Conservation (phyloP, 495 filamentous ascomycete genomes). For the Aspergillus sclerotiicarbonarius region DNA sequence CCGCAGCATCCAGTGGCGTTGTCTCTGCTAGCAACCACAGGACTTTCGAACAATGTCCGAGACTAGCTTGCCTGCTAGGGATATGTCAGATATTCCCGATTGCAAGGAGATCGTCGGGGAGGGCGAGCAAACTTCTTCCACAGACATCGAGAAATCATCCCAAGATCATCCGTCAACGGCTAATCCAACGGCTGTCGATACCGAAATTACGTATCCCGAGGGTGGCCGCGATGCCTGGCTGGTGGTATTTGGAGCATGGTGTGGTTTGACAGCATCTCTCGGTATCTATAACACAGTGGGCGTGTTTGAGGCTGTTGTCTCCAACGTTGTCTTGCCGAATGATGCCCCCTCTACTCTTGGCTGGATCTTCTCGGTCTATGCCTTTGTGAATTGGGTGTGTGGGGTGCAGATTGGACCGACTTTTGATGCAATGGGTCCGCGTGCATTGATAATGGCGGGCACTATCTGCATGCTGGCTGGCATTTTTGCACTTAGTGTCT, state of each 20-base stretch:
- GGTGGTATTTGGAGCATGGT: conserved; percentile 58
- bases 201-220: conserved; percentile 50
- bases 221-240: conserved; percentile 62
- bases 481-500: conserved; percentile 45
- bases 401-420: conserved; percentile 36
- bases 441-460: conserved; percentile 27
- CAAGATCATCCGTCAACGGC: too few relatives aligned
- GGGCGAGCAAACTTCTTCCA: too few relatives aligned
- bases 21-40: too few relatives aligned
- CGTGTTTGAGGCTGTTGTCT: conserved; percentile 61
- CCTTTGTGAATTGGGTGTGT: conserved; percentile 52
- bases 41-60: too few relatives aligned
- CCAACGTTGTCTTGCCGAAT: conserved; percentile 49
- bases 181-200: background rate
- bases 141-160: too few relatives aligned
- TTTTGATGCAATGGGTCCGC: conserved; percentile 27
- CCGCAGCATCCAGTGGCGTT: too few relatives aligned
- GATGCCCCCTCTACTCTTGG: conserved; percentile 53
- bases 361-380: conserved; percentile 68
- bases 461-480: conserved; percentile 39
- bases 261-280: conserved; percentile 54
- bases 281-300: conserved; percentile 66
- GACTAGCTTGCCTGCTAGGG: too few relatives aligned
- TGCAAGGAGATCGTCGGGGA: too few relatives aligned
- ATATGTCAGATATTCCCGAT: too few relatives aligned